These are phyloP conservation scores for Thraustochytrium sp. DNA, from an alignment of 352 stramenopile species.

Conservation along the genomic window DNA sequence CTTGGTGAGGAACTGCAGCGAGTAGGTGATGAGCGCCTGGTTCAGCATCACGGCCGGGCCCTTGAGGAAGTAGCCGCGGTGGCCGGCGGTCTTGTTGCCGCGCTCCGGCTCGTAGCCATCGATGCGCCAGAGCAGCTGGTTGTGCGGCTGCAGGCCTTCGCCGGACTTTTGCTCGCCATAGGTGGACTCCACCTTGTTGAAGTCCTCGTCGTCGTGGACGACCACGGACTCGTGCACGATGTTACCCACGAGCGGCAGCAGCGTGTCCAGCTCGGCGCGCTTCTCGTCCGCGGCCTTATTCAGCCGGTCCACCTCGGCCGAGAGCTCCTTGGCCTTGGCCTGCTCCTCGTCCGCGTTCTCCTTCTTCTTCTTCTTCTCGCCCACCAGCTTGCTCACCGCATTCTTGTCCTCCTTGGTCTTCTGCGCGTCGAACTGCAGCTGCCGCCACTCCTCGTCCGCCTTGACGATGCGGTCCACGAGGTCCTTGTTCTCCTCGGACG, in stretches of 20 bases:
- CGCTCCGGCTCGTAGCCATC: conserved; percentile 96
- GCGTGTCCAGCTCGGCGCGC: conserved; percentile 65
- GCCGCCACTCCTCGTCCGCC: conserved; percentile 22
- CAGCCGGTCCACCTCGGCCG: conserved; percentile 60
- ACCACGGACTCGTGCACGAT: conserved; percentile 89
- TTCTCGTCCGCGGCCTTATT: conserved; percentile 71
- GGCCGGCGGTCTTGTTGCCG: conserved; percentile 88
- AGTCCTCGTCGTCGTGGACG: conserved; percentile 88
- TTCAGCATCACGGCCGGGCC: conserved; percentile 96
- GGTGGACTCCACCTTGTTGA: conserved; percentile 55
- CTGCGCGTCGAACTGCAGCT: conserved; percentile 1
- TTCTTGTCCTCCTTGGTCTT: conserved; percentile 44
- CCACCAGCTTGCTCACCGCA: conserved; percentile 35
- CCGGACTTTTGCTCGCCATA: conserved; percentile 33
- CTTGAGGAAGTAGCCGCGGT: conserved; percentile 98
- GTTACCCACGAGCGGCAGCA: conserved; percentile 90
- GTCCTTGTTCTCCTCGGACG: conserved; percentile 25
- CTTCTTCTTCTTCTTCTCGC: conserved; percentile 62
- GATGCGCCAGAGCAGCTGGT: conserved; percentile 90
- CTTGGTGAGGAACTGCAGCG: conserved; percentile 89
- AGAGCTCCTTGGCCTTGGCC: conserved; percentile 56
- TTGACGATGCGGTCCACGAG: conserved; percentile 33
- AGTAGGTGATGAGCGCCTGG: conserved; percentile 98
- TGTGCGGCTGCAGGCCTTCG: conserved; percentile 51
- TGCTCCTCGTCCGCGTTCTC: conserved; percentile 70